phyloP scores from a whole-genome alignment of 257 asterid species.

The Prunella vulgaris region DNA sequence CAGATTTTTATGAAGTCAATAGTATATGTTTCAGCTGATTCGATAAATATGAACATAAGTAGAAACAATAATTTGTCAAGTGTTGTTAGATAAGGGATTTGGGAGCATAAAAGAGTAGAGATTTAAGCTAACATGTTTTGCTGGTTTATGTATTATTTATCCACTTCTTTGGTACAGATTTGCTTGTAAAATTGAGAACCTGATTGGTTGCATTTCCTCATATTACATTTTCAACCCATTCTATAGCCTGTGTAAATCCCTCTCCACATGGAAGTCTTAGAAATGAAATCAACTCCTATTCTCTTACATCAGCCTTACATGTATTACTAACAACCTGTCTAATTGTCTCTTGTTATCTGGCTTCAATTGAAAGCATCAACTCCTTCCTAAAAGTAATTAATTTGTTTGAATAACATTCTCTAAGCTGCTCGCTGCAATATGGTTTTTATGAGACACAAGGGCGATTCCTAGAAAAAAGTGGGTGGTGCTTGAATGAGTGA shows the following conservation, averaged over 20 bases:
- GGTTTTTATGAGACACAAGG: not conserved
- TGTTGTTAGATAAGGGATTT: not conserved
- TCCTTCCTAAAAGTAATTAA: not conserved
- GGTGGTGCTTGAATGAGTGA: constrained; percentile 7
- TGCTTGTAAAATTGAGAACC: not conserved
- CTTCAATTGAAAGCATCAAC: constrained; percentile 4
- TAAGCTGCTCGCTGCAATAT: not conserved
- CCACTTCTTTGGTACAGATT: not conserved
- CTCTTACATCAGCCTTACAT: not conserved
- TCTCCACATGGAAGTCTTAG: not conserved
- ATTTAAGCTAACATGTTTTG: not conserved
- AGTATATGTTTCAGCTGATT: not conserved
- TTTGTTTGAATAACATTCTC: not conserved
- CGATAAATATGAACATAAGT: not conserved
- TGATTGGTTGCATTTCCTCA: not conserved
- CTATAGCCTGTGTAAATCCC: not conserved
- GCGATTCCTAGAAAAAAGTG: not conserved
- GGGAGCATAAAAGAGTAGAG: not conserved
- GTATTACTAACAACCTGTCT: not conserved
- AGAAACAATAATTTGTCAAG: not conserved
- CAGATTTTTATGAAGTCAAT: not conserved
- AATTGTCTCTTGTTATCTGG: not conserved
- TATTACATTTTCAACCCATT: not conserved
- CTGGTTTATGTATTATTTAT: not conserved
- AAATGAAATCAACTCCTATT: not conserved